phyloP scores from a whole-genome alignment of 805 yeast species.

The Kuraishia floccosa region DNA sequence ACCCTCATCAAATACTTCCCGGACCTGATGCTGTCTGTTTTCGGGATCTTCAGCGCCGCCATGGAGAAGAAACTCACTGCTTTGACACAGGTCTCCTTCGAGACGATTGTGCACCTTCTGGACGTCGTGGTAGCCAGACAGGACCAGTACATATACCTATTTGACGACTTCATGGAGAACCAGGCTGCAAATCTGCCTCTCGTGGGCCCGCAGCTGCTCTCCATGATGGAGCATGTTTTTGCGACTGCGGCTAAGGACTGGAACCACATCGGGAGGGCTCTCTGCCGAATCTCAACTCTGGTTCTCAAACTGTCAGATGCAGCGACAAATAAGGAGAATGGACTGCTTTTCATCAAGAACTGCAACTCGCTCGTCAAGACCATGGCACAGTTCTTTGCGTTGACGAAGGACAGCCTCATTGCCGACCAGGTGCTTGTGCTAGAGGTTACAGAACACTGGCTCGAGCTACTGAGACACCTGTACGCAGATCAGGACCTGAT shows the following conservation, averaged over 20 bases:
- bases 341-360: constrained; percentile 1
- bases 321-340: constrained; percentile 1
- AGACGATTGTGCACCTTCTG: constrained; percentile 46
- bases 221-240: constrained; percentile 33
- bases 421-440: constrained; percentile 55
- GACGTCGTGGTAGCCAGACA: constrained; percentile 57
- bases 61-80: constrained; percentile 7
- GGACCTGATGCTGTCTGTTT: constrained; percentile 30
- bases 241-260: constrained; percentile 39
- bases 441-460: constrained; percentile 46
- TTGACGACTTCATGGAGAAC: constrained; percentile 35
- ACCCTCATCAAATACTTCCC: constrained; percentile 51
- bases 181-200: constrained; percentile 25
- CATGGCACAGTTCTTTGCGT: constrained; percentile 30
- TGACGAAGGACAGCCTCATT: constrained; percentile 33
- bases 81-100: constrained; percentile 28
- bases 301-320: constrained; percentile 29
- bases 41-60: constrained; percentile 21
- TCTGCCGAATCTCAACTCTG: constrained; percentile 47
- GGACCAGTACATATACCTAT: constrained; percentile 47
- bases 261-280: constrained; percentile 52
- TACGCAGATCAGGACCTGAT: constrained; percentile 28
- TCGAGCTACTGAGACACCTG: constrained; percentile 27
- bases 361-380: constrained; percentile 20
- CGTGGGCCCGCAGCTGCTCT: constrained; percentile 39